These are phyloP conservation scores for Claviceps pusilla DNA, from an alignment of 2,329 filamentous ascomycete species.

Conservation along the genomic window DNA sequence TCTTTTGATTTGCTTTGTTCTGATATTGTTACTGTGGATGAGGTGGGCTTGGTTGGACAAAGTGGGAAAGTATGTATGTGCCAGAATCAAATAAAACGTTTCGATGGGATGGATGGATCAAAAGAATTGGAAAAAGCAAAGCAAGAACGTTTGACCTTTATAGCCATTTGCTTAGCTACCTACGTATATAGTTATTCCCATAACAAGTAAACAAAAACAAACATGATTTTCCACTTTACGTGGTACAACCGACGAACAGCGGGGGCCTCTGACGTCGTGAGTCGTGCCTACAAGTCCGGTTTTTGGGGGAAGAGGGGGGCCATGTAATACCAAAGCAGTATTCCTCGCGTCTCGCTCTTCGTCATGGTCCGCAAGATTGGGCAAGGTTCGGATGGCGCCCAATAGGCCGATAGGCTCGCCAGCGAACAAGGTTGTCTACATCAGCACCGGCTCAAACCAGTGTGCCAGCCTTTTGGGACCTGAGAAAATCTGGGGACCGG, in stretches of 20 bases:
- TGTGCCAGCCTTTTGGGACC: not conserved
- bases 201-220: not conserved
- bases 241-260: not conserved
- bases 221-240: not conserved
- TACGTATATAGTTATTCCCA: not conserved
- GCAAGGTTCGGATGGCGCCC: no score
- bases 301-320: not conserved
- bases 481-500: not conserved
- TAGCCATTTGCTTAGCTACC: not conserved
- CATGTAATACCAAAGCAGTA: not conserved
- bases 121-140: not conserved
- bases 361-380: no score
- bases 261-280: constrained; percentile 4
- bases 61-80: no score
- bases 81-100: no score
- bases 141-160: not conserved
- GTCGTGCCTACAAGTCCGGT: not conserved
- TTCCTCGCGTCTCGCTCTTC: constrained; percentile 21
- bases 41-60: no score
- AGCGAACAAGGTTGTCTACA: no score
- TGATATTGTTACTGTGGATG: not conserved
- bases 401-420: not conserved
- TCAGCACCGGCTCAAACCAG: no score
- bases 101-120: no score
- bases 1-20: no score